These are phyloP conservation scores for Suillus placidus DNA, from an alignment of 768 basidiomycete species.

Conservation along the genomic window DNA sequence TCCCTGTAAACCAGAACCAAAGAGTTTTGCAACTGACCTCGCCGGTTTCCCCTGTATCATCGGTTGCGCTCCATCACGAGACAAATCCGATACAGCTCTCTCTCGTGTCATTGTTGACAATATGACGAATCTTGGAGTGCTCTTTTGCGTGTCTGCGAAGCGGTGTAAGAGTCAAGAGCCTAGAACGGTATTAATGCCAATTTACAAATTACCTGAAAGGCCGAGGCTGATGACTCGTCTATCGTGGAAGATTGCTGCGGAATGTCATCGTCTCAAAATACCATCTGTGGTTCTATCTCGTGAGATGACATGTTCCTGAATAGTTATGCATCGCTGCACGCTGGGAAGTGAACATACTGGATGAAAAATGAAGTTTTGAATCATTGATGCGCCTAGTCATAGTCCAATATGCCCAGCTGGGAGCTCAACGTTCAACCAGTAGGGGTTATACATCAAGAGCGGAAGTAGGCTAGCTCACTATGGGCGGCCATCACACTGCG, in stretches of 20 bases:
- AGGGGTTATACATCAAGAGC: background rate
- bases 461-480: background rate
- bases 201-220: background rate
- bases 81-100: background rate
- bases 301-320: background rate
- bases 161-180: background rate
- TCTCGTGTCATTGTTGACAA: background rate
- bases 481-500: background rate
- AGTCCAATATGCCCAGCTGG: background rate
- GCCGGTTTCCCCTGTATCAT: background rate
- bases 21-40: background rate
- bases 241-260: background rate
- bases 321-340: background rate
- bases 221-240: background rate
- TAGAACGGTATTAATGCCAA: background rate
- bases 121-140: background rate
- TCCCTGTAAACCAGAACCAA: too few relatives aligned
- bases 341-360: background rate
- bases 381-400: background rate
- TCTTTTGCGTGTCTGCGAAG: background rate
- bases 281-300: background rate
- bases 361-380: background rate
- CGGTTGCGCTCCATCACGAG: background rate
- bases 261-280: background rate
- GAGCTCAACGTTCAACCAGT: background rate